phyloP scores from a whole-genome alignment of 768 basidiomycete species.

The Tulasnella sp. region DNA sequence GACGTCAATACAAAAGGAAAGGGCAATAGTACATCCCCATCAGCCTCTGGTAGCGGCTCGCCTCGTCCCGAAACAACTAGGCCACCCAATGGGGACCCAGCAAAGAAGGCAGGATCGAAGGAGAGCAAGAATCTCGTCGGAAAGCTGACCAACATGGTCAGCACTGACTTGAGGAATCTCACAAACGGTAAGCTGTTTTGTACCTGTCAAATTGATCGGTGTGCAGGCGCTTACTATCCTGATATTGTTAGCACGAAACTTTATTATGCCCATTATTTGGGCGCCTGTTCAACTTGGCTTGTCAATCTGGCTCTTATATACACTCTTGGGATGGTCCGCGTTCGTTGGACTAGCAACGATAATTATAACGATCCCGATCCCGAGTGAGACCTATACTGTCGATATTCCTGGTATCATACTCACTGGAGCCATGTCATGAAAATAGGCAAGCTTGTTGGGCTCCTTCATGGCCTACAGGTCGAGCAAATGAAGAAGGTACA shows the following conservation, averaged over 20 bases:
- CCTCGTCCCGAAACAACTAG: too few species aligned
- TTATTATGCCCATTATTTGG: slow-evolving; percentile 30
- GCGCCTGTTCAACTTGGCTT: slow-evolving; percentile 35
- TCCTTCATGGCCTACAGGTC: slow-evolving; percentile 39
- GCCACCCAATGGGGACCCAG: too few species aligned
- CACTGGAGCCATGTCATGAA: neutral
- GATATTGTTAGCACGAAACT: slow-evolving; percentile 23
- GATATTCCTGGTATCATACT: neutral
- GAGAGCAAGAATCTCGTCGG: slow-evolving; percentile 48
- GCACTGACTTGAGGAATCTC: slow-evolving; percentile 45
- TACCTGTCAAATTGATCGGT: neutral
- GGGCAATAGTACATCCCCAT: neutral
- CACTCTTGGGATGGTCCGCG: slow-evolving; percentile 45
- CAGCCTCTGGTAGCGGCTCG: neutral
- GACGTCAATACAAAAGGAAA: slow-evolving; percentile 5
- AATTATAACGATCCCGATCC: slow-evolving; percentile 45
- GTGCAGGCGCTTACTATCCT: neutral
- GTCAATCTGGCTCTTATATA: slow-evolving; percentile 35
- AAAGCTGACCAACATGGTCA: slow-evolving; percentile 66
- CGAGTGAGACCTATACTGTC: slow-evolving; percentile 29
- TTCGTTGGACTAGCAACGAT: slow-evolving; percentile 48
- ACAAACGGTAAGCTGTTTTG: slow-evolving; percentile 22
- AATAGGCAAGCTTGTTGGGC: slow-evolving; percentile 34
- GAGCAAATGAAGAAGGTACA: slow-evolving; percentile 40
- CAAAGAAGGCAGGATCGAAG: slow-evolving; percentile 1